Conservation (phyloP, 2,329 filamentous ascomycete species). For the Colletotrichum viniferum region DNA sequence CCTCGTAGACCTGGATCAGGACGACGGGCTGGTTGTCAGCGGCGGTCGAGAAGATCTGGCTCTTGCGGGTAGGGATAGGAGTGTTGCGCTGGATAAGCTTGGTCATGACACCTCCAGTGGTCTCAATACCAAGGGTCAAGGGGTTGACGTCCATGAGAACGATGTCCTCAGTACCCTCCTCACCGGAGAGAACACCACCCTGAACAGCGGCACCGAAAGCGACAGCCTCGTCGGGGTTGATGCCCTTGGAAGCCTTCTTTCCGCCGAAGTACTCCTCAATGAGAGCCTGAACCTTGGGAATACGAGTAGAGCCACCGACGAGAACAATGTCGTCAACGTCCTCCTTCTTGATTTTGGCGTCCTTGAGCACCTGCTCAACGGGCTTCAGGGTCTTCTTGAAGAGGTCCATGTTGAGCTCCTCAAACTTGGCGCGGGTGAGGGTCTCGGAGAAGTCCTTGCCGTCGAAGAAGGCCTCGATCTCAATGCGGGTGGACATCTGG, state of each 20-base stretch:
- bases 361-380: constrained; percentile 97
- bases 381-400: constrained; percentile 99
- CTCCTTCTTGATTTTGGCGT: constrained; percentile 94
- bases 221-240: constrained; percentile 99
- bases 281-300: constrained; percentile 98
- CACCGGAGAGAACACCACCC: constrained; percentile 91
- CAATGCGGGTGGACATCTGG: constrained; percentile 90
- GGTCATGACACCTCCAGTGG: constrained; percentile 96
- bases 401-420: constrained; percentile 97
- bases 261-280: constrained; percentile 94
- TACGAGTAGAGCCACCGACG: constrained; percentile 98
- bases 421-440: constrained; percentile 97
- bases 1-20: constrained; percentile 94
- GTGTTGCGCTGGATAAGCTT: constrained; percentile 96
- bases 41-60: constrained; percentile 96
- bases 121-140: constrained; percentile 95
- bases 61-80: constrained; percentile 93
- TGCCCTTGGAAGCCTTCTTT: constrained; percentile 99
- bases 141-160: constrained; percentile 99
- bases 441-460: constrained; percentile 99
- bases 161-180: constrained; percentile 78
- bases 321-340: constrained; percentile 97
- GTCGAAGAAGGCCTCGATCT: constrained; percentile 96
- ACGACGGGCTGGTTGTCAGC: constrained; percentile 97
- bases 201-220: constrained; percentile 97